Evolutionary conservation across 805 yeast genomes (phyloP), one percentile per base, ranked within the genome.

Genomic region (Wickerhamiella parazyma): DNA sequence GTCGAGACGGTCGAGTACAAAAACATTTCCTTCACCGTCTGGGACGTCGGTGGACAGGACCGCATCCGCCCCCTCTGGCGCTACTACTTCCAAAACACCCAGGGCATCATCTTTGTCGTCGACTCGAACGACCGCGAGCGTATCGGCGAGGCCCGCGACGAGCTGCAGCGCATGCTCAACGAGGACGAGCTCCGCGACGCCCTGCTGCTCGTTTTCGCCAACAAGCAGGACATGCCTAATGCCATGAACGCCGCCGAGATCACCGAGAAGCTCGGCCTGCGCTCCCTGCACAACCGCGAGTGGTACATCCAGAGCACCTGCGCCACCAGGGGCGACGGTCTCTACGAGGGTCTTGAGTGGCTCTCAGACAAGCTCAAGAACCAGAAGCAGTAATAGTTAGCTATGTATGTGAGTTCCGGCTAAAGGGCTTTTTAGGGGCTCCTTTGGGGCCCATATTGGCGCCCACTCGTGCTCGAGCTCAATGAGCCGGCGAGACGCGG

Each of bases 1-100:
- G 96, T 86, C 56, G 96, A 86, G 70, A 86, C 95, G 49, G 95
- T 86, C 59, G 95, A 86, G 72, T 85, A 86, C 75, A 86, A 86
- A 72, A 86, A 86, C 78, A 84, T 86, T 67, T 80, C 94, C 36
- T 86, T 86, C 71, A 85, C 95, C 48, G 95, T 86, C 52, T 86
- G 96, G 97, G 97, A 89, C 76, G 95, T 87, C 57, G 97, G 97
- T 81, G 97, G 97, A 76, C 97, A 89, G 73, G 95, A 86, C 69
- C 87, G 87, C 71, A 89, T 89, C 62, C 83, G 97, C 72, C 95
- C 97, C 48, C 73, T 89, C 67, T 89, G 97, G 97, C 82, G 96
- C 77, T 94, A 89, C 70, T 89, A 89, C 68, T 89, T 78, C 83
- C 95, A 89, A 71, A 89, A 89, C 76, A 86, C 96, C 49, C 96